Conservation (phyloP, 208 protist genomes). For the Trypanosoma vivax region DNA sequence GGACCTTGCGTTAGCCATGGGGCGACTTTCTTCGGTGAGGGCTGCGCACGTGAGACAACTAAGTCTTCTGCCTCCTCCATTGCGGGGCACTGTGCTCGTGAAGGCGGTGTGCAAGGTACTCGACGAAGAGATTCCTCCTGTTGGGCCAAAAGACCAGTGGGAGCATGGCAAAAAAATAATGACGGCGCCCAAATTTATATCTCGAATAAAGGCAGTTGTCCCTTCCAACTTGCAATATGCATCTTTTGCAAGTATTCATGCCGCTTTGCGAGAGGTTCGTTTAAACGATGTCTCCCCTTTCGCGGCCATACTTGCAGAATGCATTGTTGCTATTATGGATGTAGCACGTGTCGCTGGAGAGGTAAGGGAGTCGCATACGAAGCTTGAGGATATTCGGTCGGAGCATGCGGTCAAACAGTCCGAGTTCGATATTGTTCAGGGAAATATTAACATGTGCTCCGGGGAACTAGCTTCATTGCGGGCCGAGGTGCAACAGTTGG, state of each 20-base stretch:
- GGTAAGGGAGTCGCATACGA: constrained; percentile 2
- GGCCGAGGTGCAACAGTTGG: neutral
- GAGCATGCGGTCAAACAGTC: constrained; percentile 1
- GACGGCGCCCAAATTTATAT: constrained; percentile 39
- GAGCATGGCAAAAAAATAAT: constrained; percentile 27
- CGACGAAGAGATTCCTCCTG: constrained; percentile 46
- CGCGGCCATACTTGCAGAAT: constrained; percentile 42
- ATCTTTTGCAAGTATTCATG: constrained; percentile 19
- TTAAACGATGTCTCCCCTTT: constrained; percentile 39
- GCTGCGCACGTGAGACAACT: constrained; percentile 28
- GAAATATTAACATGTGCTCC: neutral
- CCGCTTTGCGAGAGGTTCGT: constrained; percentile 38
- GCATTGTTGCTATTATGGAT: constrained; percentile 44
- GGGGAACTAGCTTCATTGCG: neutral
- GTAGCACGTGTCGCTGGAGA: constrained; percentile 13
- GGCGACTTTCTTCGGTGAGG: constrained; percentile 33
- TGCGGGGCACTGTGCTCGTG: constrained; percentile 45
- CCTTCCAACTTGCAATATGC: constrained; percentile 29
- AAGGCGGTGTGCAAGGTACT: constrained; percentile 47
- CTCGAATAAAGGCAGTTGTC: constrained; percentile 23
- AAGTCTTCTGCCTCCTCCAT: constrained; percentile 22
- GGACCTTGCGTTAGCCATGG: constrained; percentile 20
- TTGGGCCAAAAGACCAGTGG: constrained; percentile 51
- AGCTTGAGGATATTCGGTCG: constrained; percentile 15
- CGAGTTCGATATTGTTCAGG: constrained; percentile 13